Evolutionary conservation across 371 early-diverging fungal genomes (phyloP).

Genomic region (Mucor plumbeus): DNA sequence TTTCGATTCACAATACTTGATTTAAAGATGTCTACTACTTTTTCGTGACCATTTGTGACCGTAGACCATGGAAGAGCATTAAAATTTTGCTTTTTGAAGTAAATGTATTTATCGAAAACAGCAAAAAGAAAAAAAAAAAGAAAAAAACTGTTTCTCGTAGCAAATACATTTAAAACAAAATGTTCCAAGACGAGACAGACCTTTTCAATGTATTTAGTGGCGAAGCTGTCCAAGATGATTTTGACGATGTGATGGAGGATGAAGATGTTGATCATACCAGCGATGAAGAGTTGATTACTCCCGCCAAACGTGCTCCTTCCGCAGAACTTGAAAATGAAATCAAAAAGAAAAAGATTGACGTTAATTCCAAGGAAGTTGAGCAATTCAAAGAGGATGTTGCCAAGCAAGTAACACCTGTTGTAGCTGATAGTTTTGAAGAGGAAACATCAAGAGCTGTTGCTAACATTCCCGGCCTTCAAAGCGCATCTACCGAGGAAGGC

Average conservation of each 20-base stretch:
- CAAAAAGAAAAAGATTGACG: slow-evolving; percentile 19
- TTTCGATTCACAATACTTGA: too few species aligned
- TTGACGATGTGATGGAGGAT: slow-evolving; percentile 28
- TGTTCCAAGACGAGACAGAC: slow-evolving; percentile 34
- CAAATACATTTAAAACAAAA: neutral
- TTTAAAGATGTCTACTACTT: too few species aligned
- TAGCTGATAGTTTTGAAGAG: slow-evolving; percentile 83
- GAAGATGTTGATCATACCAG: neutral
- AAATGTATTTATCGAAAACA: neutral
- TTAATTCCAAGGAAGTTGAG: slow-evolving; percentile 14
- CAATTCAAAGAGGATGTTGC: slow-evolving; percentile 28
- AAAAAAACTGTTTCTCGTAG: neutral
- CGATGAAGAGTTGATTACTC: slow-evolving; percentile 1
- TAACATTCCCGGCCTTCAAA: slow-evolving; percentile 67
- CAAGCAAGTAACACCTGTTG: slow-evolving; percentile 56
- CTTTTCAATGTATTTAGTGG: slow-evolving; percentile 31
- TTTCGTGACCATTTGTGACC: slow-evolving; percentile 1
- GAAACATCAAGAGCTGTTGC: slow-evolving; percentile 76
- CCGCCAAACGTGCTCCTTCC: slow-evolving; percentile 17
- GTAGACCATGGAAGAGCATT: neutral
- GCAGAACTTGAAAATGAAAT: slow-evolving; percentile 9
- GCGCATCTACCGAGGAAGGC: slow-evolving; percentile 61
- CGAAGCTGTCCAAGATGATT: slow-evolving; percentile 19
- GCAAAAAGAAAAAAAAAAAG: too few species aligned
- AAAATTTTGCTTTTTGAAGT: neutral